A percentile compares a stretch with the other conserved stretches of the same genome.
phyloP scores from a whole-genome alignment of 2,329 filamentous ascomycete species.

The Aspergillus novoparasiticus region DNA sequence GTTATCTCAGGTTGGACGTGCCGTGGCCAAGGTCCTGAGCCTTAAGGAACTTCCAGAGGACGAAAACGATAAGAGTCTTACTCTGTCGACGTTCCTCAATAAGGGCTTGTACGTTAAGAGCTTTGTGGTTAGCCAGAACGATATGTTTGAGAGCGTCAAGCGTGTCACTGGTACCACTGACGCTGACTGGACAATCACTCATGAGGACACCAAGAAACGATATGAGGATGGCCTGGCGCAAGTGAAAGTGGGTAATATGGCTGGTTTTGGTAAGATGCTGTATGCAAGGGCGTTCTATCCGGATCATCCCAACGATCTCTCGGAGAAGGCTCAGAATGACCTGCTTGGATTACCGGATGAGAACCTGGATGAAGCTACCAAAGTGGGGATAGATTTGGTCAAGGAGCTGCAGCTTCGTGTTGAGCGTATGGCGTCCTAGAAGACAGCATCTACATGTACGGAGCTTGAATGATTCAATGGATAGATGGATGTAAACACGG shows the following conservation, averaged over 20 bases:
- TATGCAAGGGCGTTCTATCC: slow-evolving; percentile 59
- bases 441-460: background rate
- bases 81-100: slow-evolving; percentile 52
- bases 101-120: slow-evolving; percentile 56
- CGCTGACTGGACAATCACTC: slow-evolving; percentile 61
- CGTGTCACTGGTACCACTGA: slow-evolving; percentile 61
- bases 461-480: background rate
- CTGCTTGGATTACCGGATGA: slow-evolving; percentile 61
- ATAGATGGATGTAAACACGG: background rate
- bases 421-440: slow-evolving; percentile 32
- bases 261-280: slow-evolving; percentile 54
- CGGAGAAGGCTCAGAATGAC: slow-evolving; percentile 54
- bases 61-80: slow-evolving; percentile 36
- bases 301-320: slow-evolving; percentile 44
- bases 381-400: slow-evolving; percentile 51
- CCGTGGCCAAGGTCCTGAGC: slow-evolving; percentile 55
- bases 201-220: slow-evolving; percentile 52
- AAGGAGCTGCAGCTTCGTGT: slow-evolving; percentile 30
- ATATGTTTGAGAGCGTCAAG: slow-evolving; percentile 66
- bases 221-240: slow-evolving; percentile 51
- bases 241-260: slow-evolving; percentile 47
- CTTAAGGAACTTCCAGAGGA: slow-evolving; percentile 48
- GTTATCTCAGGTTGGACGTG: slow-evolving; percentile 58
- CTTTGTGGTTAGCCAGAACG: slow-evolving; percentile 62
- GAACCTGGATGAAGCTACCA: slow-evolving; percentile 60